Conservation (phyloP, 2,329 filamentous ascomycete species). For the Ceratocystis ficicola region DNA sequence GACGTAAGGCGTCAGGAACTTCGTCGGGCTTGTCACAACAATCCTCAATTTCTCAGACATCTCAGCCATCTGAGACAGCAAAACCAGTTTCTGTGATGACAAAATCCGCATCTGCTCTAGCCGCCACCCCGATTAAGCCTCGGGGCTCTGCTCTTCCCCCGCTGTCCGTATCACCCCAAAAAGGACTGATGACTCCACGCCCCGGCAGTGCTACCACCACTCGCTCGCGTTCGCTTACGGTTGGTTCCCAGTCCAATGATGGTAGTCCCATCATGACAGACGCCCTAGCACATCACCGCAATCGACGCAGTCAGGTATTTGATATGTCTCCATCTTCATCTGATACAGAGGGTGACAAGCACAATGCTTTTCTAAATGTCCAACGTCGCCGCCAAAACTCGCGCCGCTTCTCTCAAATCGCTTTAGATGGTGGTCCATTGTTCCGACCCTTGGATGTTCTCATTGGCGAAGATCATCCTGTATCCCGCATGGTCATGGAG, state of each 20-base stretch:
- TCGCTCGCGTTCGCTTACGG: conserved; percentile 75
- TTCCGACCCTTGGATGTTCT: conserved; percentile 88
- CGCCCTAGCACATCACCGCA: conserved; percentile 63
- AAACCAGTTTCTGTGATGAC: conserved; percentile 41
- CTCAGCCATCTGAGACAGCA: conserved; percentile 11
- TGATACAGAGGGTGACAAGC: conserved; percentile 88
- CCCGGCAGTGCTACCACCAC: conserved; percentile 47
- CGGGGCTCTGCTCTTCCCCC: conserved; percentile 41
- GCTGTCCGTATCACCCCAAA: conserved; percentile 50
- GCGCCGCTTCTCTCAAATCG: conserved; percentile 84
- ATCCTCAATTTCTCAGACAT: conserved; percentile 35
- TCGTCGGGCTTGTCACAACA: conserved; percentile 75
- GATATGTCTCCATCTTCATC: conserved; percentile 96
- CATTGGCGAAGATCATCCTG: conserved; percentile 95
- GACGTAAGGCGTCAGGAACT: conserved; percentile 84
- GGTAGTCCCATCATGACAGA: conserved; percentile 62
- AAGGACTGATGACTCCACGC: conserved; percentile 47
- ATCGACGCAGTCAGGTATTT: conserved; percentile 85
- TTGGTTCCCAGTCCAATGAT: conserved; percentile 92
- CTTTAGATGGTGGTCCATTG: conserved; percentile 62
- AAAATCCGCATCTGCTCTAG: conserved; percentile 45
- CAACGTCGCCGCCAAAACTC: conserved; percentile 92
- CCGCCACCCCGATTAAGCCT: conserved; percentile 45
- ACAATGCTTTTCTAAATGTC: conserved; percentile 80
- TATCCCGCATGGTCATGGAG: conserved; percentile 97